Base-by-base conservation (phyloP, 352 stramenopile species). In the Globisporangium splendens region DNA sequence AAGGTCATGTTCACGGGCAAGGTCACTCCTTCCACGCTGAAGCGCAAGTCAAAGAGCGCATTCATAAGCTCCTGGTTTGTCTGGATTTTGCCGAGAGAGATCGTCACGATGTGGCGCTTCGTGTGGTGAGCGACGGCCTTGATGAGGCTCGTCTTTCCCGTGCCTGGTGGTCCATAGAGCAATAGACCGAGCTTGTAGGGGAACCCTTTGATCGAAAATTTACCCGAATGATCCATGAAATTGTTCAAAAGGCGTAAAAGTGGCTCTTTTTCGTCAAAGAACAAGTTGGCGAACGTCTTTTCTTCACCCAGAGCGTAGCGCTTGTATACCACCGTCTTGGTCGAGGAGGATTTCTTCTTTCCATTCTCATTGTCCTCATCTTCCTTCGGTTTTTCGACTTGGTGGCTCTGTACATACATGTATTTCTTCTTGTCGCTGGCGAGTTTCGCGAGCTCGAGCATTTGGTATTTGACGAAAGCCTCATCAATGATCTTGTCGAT, bases 111-210 rank as follows among this genome's bases (percentile, higher is more conserved):
- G 43, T 91, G 74, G 33, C 78, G 75, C 20, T 73, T 71, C 13
- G 84, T 75, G 65, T 84, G 57, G 21, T 89, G 73, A 15, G 89
- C 86, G 8, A 97, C 63, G 11, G 84, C 81, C 61, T 91, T 88
- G 75, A 91, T 93, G 0, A 96, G 56, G 52, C 68, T 89, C 8
- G 89, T 97, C 69, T 97, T 97, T 41, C 86, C 77, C 20, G 79
- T 94, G 28, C 88, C 88, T 18, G 88, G 86, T 14, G 84, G 80
- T 0, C 89, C 89, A 47, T 96, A 71, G 1, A 97, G 63, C 35
- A 97, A 66, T 0, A 97, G 78, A 0, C 66, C 86, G 56, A 76
- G 78, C 66, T 95, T 96, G 67, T 95, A 82, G 20, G 88, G 88
- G 53, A 91, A 96, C 11, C 87, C 87, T n/a, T 59, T 54, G 70